These are phyloP conservation scores for Solanum hybrid DNA, from an alignment of 305 asterid genomes.

Conservation along the genomic window DNA sequence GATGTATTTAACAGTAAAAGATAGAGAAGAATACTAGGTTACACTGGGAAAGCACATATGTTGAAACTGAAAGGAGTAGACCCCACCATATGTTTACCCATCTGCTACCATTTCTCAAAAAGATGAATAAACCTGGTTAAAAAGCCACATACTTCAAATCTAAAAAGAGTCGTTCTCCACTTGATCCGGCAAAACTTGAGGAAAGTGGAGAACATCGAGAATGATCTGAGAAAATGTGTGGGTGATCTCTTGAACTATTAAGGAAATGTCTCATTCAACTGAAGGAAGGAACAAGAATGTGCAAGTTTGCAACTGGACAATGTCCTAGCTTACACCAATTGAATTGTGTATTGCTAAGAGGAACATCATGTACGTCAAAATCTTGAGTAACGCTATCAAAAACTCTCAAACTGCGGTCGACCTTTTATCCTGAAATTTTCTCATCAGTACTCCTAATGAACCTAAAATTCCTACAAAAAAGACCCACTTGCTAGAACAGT, in stretches of 20 bases:
- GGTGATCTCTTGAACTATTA: not conserved
- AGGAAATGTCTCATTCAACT: not conserved
- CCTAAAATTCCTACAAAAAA: not conserved
- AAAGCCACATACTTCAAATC: not conserved
- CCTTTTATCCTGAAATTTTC: not conserved
- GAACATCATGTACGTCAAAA: not conserved
- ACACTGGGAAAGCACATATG: not conserved
- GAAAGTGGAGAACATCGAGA: not conserved
- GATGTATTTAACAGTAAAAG: not conserved
- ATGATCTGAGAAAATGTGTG: not conserved
- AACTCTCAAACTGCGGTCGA: not conserved
- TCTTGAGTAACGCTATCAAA: not conserved
- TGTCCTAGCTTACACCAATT: not conserved
- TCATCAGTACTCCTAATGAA: not conserved
- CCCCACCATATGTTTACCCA: not conserved
- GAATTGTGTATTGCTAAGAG: not conserved
- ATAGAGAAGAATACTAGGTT: not conserved
- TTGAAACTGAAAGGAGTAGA: not conserved
- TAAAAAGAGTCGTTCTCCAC: not conserved
- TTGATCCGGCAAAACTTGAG: not conserved
- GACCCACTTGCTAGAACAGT: not conserved
- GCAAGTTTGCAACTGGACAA: not conserved
- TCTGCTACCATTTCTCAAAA: not conserved
- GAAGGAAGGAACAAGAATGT: not conserved
- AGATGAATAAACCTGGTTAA: not conserved